phyloP scores from a whole-genome alignment of 148 eudicot genomes.

The Vaccinium myrtillus region DNA sequence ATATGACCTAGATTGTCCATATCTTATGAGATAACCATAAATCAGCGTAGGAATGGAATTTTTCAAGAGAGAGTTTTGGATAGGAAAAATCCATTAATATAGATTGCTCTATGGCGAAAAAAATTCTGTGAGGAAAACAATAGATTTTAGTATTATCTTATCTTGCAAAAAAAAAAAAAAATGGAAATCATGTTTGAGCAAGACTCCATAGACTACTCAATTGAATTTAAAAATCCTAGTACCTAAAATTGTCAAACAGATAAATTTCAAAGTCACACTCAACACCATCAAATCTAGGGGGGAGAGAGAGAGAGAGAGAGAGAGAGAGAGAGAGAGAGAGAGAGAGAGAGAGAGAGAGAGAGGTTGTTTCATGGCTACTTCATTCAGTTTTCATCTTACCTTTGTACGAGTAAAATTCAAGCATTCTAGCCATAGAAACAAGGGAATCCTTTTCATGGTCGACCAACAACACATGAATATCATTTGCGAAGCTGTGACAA shows the following conservation, averaged over 20 bases:
- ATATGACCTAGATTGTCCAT: background rate
- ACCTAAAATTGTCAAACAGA: background rate
- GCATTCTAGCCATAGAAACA: constrained; percentile 3
- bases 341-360: constrained; percentile 10
- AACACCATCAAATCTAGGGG: background rate
- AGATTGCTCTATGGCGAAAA: background rate
- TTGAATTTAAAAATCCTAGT: background rate
- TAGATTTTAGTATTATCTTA: background rate
- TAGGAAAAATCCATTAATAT: background rate
- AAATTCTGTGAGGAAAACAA: background rate
- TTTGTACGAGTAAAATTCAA: constrained; percentile 9
- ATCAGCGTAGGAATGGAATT: background rate
- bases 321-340: background rate
- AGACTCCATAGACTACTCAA: background rate
- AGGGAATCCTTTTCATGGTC: constrained; percentile 1
- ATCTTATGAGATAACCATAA: background rate
- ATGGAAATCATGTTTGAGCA: background rate
- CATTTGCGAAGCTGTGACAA: background rate
- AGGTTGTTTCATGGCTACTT: background rate
- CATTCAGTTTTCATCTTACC: background rate
- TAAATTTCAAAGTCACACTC: background rate
- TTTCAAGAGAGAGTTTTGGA: background rate
- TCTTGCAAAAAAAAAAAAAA: background rate
- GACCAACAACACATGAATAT: constrained; percentile 12
- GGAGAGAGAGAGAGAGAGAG: too few relatives aligned